Conservation (phyloP, 2,329 filamentous ascomycete genomes). For the Clarireedia monteithiana region DNA sequence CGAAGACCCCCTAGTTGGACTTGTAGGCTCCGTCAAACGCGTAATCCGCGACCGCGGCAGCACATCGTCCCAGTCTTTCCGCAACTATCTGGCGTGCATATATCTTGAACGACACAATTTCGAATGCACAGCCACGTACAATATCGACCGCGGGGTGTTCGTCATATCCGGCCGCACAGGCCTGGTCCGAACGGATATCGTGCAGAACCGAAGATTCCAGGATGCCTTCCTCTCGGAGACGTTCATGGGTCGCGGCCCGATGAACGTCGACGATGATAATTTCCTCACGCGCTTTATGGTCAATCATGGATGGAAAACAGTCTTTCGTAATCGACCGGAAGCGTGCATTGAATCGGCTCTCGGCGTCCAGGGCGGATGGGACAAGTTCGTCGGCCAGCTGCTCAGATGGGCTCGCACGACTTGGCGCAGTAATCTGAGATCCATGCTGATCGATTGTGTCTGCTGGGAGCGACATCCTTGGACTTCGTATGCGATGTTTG, state of each 20-base stretch:
- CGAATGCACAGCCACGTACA: slow-evolving; percentile 47
- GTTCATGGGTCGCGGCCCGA: slow-evolving; percentile 39
- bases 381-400: slow-evolving; percentile 45
- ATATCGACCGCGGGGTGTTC: slow-evolving; percentile 51
- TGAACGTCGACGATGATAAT: slow-evolving; percentile 54
- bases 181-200: slow-evolving; percentile 42
- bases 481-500: slow-evolving; percentile 48
- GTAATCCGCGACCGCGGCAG: slow-evolving; percentile 34
- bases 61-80: slow-evolving; percentile 8
- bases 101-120: slow-evolving; percentile 57
- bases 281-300: slow-evolving; percentile 49
- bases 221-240: slow-evolving; percentile 41
- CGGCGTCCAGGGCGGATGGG: slow-evolving; percentile 33
- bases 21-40: slow-evolving; percentile 49
- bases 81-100: slow-evolving; percentile 49
- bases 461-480: slow-evolving; percentile 41
- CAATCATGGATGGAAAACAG: slow-evolving; percentile 42
- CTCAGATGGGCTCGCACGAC: slow-evolving; percentile 51
- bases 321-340: slow-evolving; percentile 44
- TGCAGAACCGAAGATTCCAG: slow-evolving; percentile 38
- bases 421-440: slow-evolving; percentile 46
- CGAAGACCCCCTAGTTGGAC: slow-evolving; percentile 35
- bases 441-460: slow-evolving; percentile 34
- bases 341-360: slow-evolving; percentile 45
- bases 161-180: slow-evolving; percentile 50